Base-by-base conservation (phyloP, 345 rosid genomes). In the Eucalyptus brandiana region DNA sequence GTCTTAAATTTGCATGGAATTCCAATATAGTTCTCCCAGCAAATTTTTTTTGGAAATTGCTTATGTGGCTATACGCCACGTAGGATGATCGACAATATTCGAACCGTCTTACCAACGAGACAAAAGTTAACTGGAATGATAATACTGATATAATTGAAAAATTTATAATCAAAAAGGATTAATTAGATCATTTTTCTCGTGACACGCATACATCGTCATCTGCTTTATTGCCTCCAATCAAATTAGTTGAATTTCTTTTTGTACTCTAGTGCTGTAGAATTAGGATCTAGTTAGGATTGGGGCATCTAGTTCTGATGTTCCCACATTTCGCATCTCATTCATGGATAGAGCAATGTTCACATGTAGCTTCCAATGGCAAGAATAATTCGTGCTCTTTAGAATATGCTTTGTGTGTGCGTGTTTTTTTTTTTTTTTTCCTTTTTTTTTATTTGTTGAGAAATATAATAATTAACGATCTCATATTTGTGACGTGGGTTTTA, bases 11-110 rank as follows among this genome's bases (percentile, higher is more conserved):
- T 11, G 30, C 16, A 14, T 2, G 5, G 1, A 40, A 76, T 76
- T 76, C 4, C 5, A 40, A 76, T 40, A 3, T 40, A 40, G 5
- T 6, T 13, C 1, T 37, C 24, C 1, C 2, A 0, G 5, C 5
- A 2, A 76, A 2, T 37, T 10, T 19, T 37, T 5, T 3, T 1
- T 0, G 0, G 0, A 21, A 21, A 76, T 37, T 13, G 1, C 2
- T 11, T 7, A 21, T 42, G 16, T 21, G 16, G 3, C 28, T 2
- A 4, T 19, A 12, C 6, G 4, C 5, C 83, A 4, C 9, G 3
- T 40, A 21, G 9, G 3, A 76, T 37, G 14, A 26, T 24, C 0
- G 6, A 2, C 2, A 2, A 40, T 40, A 12, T 19, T 2, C 26
- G 1, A 53, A 53, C 26, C 5, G 1, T 53, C 58, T 11, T 53